Conservation (phyloP, 2,329 filamentous ascomycete species). For the Alternaria tenuissima region DNA sequence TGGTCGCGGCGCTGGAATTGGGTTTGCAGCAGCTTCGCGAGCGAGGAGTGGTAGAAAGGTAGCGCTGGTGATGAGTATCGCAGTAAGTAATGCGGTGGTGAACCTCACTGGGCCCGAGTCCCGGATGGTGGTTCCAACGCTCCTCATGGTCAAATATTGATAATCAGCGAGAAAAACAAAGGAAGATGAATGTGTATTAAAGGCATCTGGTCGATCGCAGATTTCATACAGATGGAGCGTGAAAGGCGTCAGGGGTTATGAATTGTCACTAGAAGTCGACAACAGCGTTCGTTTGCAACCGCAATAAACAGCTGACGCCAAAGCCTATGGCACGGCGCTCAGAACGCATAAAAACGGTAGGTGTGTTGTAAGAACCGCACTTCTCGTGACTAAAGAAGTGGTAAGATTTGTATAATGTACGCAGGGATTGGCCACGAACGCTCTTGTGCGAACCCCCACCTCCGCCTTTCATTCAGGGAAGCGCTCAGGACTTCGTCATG, state of each 20-base stretch:
- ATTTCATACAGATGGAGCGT: not conserved
- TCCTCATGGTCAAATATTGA: not conserved
- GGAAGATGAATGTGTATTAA: not conserved
- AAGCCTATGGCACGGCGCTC: not conserved
- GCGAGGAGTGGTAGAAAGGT: slow-evolving; percentile 25
- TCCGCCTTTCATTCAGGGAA: not conserved
- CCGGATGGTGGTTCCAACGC: not conserved
- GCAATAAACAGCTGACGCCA: not conserved
- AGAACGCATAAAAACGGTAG: not conserved
- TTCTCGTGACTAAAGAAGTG: slow-evolving; percentile 5
- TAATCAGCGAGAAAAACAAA: not conserved
- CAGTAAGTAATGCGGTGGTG: slow-evolving; percentile 17
- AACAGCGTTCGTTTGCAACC: slow-evolving; percentile 5
- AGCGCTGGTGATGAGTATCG: slow-evolving; percentile 20
- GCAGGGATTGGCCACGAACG: not conserved
- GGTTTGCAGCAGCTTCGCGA: slow-evolving; percentile 1
- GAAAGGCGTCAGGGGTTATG: slow-evolving; percentile 8
- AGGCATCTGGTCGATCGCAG: not conserved
- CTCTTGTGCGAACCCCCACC: not conserved
- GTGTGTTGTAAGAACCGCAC: not conserved
- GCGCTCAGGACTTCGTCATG: not conserved
- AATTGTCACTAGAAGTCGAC: not conserved
- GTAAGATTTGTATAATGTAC: not conserved
- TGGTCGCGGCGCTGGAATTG: not conserved
- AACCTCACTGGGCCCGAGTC: slow-evolving; percentile 11